Evolutionary conservation across 2,329 filamentous ascomycete species (phyloP).

Genomic region (Decorospora gaudefroyi): DNA sequence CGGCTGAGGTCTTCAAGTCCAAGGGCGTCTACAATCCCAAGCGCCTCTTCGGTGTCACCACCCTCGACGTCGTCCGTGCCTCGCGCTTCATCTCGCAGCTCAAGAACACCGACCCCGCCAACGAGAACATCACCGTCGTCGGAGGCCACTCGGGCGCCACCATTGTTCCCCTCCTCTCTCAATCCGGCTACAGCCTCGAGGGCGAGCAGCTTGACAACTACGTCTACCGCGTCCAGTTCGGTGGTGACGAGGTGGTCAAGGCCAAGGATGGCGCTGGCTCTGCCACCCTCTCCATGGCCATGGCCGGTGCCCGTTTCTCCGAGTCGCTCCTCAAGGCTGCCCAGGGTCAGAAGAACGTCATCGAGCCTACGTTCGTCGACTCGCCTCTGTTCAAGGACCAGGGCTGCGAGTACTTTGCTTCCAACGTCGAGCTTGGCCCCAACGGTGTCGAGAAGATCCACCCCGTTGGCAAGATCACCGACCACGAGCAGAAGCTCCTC

Average conservation of each 20-base stretch:
- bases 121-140: slow-evolving; percentile 93
- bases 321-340: slow-evolving; percentile 91
- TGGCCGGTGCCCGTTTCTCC: slow-evolving; percentile 84
- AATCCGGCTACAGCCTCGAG: slow-evolving; percentile 85
- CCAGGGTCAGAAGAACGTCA: slow-evolving; percentile 89
- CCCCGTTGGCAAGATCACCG: slow-evolving; percentile 81
- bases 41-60: slow-evolving; percentile 98
- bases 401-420: slow-evolving; percentile 96
- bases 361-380: slow-evolving; percentile 97
- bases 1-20: slow-evolving; percentile 94
- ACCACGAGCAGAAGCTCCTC: slow-evolving; percentile 85
- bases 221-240: slow-evolving; percentile 95
- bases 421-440: slow-evolving; percentile 92
- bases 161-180: slow-evolving; percentile 96
- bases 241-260: slow-evolving; percentile 98
- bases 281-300: slow-evolving; percentile 97
- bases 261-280: slow-evolving; percentile 98
- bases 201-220: slow-evolving; percentile 75
- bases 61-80: slow-evolving; percentile 96
- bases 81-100: slow-evolving; percentile 96
- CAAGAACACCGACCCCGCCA: slow-evolving; percentile 85
- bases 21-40: slow-evolving; percentile 97
- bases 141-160: slow-evolving; percentile 98
- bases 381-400: slow-evolving; percentile 98
- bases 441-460: slow-evolving; percentile 94